A percentile compares a stretch with the other conserved stretches of the same genome.
Conservation (phyloP, 345 rosid species). For the Kernera saxatilis region DNA sequence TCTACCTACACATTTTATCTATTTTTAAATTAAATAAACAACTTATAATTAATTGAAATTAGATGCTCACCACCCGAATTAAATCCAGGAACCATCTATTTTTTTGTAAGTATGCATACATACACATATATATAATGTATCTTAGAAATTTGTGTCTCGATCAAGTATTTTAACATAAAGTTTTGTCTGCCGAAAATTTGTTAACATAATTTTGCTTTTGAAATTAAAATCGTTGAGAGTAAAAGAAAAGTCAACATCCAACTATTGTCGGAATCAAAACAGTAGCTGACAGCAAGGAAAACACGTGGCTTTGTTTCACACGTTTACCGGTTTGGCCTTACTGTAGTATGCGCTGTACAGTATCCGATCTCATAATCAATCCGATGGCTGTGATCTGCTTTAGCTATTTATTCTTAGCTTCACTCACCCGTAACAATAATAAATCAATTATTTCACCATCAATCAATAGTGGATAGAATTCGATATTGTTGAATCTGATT, state of each 20-base stretch:
- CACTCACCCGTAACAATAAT: conserved; percentile 9
- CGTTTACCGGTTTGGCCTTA: conserved; percentile 13
- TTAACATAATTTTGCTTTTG: neutral
- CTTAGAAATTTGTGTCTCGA: conserved; percentile 1
- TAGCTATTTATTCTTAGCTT: conserved; percentile 22
- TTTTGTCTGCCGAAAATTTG: neutral
- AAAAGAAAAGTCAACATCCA: conserved; percentile 22
- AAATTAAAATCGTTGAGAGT: neutral
- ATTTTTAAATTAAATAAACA: neutral
- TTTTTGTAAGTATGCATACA: neutral
- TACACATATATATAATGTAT: neutral
- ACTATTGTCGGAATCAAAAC: conserved; percentile 35
- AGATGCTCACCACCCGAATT: conserved; percentile 19
- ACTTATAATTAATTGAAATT: neutral
- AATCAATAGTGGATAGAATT: conserved; percentile 11
- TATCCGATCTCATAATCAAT: neutral
- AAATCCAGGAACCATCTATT: neutral
- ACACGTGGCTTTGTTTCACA: conserved; percentile 24
- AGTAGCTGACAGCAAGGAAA: conserved; percentile 29
- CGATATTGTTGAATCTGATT: conserved; percentile 21
- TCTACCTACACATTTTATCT: conserved; percentile 21
- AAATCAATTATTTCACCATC: neutral
- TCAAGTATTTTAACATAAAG: neutral
- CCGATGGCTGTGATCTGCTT: conserved; percentile 16
- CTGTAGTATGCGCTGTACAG: conserved; percentile 16